Conservation (phyloP, 495 filamentous ascomycete species). For the Neohortaea acidophila region DNA sequence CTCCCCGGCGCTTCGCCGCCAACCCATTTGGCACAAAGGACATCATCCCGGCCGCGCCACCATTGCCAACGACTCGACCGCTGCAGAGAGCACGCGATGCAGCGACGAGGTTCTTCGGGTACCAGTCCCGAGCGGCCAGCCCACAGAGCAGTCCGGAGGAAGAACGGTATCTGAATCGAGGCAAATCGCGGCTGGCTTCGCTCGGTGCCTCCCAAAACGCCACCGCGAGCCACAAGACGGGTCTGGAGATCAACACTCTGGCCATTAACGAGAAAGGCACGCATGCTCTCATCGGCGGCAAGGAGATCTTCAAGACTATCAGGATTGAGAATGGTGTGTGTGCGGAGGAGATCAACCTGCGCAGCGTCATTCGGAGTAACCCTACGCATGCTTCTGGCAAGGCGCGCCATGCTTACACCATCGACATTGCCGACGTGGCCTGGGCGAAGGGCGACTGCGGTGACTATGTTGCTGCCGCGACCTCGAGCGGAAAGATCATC, state of each 20-base stretch:
- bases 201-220: conserved; percentile 47
- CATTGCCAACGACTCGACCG: too few species aligned
- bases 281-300: conserved; percentile 64
- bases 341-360: conserved; percentile 65
- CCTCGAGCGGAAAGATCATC: conserved; percentile 71
- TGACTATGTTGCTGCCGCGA: conserved; percentile 65
- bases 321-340: conserved; percentile 52
- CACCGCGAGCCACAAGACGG: conserved; percentile 44
- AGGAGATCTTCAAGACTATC: conserved; percentile 73
- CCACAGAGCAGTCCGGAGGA: background rate
- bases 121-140: conserved; percentile 6
- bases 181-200: background rate
- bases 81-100: too few species aligned
- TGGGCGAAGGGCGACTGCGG: conserved; percentile 57
- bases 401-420: conserved; percentile 48
- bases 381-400: conserved; percentile 43
- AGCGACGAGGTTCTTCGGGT: conserved; percentile 13
- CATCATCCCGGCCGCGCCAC: too few species aligned
- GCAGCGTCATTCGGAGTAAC: conserved; percentile 56
- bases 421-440: conserved; percentile 70
- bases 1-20: too few species aligned
- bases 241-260: conserved; percentile 55
- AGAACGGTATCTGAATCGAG: background rate
- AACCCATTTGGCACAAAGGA: too few species aligned
- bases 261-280: conserved; percentile 64